Percentiles rank a stretch among this genome's conserved stretches.
phyloP scores from a whole-genome alignment of 345 rosid species.

The Passiflora organensis region DNA sequence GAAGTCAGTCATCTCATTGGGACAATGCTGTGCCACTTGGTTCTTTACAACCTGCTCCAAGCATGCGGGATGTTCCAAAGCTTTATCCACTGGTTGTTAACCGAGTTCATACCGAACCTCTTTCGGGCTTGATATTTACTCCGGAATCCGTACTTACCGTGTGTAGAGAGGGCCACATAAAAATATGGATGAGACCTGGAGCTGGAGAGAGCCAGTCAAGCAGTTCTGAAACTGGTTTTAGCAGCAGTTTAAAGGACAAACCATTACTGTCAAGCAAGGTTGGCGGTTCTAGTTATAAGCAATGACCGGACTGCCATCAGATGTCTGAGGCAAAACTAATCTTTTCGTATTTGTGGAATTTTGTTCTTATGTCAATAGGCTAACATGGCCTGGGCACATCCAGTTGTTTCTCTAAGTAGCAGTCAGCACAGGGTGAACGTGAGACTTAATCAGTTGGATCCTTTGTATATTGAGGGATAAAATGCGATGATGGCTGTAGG shows the following conservation, averaged over 20 bases:
- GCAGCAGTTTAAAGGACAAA: conserved; percentile 68
- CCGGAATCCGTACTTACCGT: conserved; percentile 83
- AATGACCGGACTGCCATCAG: conserved; percentile 40
- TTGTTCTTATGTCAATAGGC: conserved; percentile 27
- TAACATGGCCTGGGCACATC: conserved; percentile 22
- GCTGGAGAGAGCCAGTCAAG: conserved; percentile 51
- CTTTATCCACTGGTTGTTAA: conserved; percentile 81
- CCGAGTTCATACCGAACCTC: conserved; percentile 91
- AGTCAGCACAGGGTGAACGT: conserved; percentile 18
- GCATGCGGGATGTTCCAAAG: conserved; percentile 89
- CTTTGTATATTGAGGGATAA: conserved; percentile 36
- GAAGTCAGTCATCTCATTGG: conserved; percentile 99
- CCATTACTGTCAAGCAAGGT: conserved; percentile 50
- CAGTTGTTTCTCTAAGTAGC: conserved; percentile 24
- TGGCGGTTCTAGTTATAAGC: conserved; percentile 56
- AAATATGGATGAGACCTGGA: conserved; percentile 91
- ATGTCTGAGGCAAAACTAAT: conserved; percentile 9
- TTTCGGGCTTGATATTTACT: conserved; percentile 84
- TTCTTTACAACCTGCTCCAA: conserved; percentile 89
- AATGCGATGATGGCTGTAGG: conserved; percentile 32
- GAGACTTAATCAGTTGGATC: conserved; percentile 29
- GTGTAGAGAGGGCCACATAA: conserved; percentile 91
- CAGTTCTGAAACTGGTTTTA: conserved; percentile 47
- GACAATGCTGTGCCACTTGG: conserved; percentile 73
- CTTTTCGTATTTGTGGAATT: conserved; percentile 18